Evolutionary conservation across 1,284 basidiomycete species (phyloP), one percentile per base, ranked within the genome.

Genomic region (Marasmius fiardii): DNA sequence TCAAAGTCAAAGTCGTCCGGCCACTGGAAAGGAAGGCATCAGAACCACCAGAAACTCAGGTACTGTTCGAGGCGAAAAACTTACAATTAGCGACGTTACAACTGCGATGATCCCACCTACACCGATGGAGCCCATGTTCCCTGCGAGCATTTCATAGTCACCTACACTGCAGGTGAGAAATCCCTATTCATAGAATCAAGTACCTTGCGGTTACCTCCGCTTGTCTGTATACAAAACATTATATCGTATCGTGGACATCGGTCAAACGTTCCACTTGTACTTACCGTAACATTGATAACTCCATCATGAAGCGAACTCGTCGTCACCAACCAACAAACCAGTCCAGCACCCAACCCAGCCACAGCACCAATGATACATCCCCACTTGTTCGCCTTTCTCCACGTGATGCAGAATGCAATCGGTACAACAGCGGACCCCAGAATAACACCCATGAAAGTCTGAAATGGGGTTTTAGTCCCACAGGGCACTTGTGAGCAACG

Each of bases 381-480:
- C 68, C 78, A 82, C 63, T 88, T 90, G 71, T 93, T 95, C n/a
- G 91, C 90, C 65, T 84, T 88, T 55, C 74, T 78, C 86, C 92
- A 93, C 1, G 87, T 89, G 56, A 94, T 83, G 60, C 85, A 88
- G 16, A 89, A 74, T 1, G 93, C 93, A 62, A 95, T 92, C 2
- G 94, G 94, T 4, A 88, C 86, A 34, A 95, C 94, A 1, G 83
- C 93, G 2, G 88, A 88, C 1, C 93, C 92, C 16, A 96, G 83
- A 49, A 90, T 82, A 56, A 91, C 88, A 5, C 89, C 90, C 87
- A 92, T 90, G 68, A 91, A 90, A 16, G 85, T 87, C 84, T 88
- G 53, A 10, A 16, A 43, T n/a, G 18, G 33, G 48, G 47, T 23
- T 28, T 44, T 3, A 54, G 26, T 18, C 10, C 37, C 28, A 26